Conservation (phyloP, 768 basidiomycete species). For the Mycena sanguinolenta region DNA sequence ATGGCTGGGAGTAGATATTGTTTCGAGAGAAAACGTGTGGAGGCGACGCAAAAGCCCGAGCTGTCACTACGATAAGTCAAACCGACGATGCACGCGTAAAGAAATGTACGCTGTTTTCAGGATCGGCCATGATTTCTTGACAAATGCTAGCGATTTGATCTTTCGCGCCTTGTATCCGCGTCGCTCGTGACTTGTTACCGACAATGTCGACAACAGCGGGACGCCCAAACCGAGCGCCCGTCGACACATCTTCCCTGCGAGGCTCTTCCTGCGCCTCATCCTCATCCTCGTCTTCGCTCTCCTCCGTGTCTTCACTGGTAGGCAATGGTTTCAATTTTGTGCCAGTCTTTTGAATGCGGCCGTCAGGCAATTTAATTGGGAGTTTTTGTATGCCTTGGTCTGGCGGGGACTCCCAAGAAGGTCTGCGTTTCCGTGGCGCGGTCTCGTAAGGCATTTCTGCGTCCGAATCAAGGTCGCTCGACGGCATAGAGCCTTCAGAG, state of each 20-base stretch:
- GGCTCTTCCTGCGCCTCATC: conserved; percentile 51
- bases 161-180: conserved; percentile 82
- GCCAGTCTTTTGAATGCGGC: conserved; percentile 76
- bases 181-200: conserved; percentile 71
- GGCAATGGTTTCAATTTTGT: conserved; percentile 49
- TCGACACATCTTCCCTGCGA: conserved; percentile 76
- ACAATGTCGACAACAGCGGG: conserved; percentile 82
- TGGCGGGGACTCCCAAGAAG: conserved; percentile 61
- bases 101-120: conserved; percentile 88
- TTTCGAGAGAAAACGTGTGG: conserved; percentile 87
- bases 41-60: conserved; percentile 90
- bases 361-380: conserved; percentile 90
- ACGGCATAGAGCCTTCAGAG: conserved; percentile 21
- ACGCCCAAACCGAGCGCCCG: conserved; percentile 91
- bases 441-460: conserved; percentile 83
- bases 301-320: conserved; percentile 44
- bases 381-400: conserved; percentile 71
- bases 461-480: conserved; percentile 63
- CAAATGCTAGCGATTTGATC: conserved; percentile 95
- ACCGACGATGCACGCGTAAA: background rate
- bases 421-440: conserved; percentile 64
- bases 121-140: conserved; percentile 94
- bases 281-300: conserved; percentile 47
- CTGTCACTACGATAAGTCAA: conserved; percentile 55
- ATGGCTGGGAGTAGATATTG: conserved; percentile 77